These are phyloP conservation scores for Neofusicoccum cordaticola DNA, from an alignment of 2,329 filamentous ascomycete genomes.

Conservation along the genomic window DNA sequence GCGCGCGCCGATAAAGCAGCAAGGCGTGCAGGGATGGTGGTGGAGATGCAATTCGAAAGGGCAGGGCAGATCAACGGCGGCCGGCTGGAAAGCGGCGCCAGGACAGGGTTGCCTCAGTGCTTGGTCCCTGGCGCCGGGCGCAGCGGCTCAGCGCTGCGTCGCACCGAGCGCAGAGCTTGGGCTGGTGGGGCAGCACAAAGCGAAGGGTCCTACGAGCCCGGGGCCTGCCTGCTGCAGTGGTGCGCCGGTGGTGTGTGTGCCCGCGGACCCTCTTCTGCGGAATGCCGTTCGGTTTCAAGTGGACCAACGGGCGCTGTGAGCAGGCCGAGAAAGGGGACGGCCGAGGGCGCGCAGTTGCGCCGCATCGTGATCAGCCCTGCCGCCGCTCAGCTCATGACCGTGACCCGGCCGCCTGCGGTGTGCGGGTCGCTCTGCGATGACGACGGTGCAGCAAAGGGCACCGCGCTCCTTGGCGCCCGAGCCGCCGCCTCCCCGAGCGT, in stretches of 20 bases:
- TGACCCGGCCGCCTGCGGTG: too few relatives aligned
- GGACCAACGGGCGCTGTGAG: background rate
- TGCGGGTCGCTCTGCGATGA: background rate
- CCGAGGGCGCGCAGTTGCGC: background rate
- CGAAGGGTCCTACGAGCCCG: background rate
- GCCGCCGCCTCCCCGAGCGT: background rate
- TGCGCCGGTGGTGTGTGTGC: slow-evolving; percentile 11
- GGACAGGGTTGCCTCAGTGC: background rate
- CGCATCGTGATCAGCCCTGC: background rate
- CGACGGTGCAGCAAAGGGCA: background rate
- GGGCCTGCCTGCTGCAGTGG: background rate
- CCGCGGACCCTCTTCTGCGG: background rate
- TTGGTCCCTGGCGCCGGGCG: slow-evolving; percentile 12
- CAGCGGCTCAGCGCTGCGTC: slow-evolving; percentile 12
- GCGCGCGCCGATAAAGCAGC: slow-evolving; percentile 11
- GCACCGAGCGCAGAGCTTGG: background rate
- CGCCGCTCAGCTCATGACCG: background rate
- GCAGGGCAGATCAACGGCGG: slow-evolving; percentile 9
- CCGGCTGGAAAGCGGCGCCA: slow-evolving; percentile 1
- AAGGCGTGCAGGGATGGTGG: slow-evolving; percentile 4
- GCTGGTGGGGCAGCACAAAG: slow-evolving; percentile 10
- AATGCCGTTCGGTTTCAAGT: background rate
- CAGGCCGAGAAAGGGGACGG: background rate
- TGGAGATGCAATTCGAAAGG: slow-evolving; percentile 6
- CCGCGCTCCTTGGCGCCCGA: background rate